Conservation (phyloP, 2,329 filamentous ascomycete genomes). For the Endoconidiophora polonica region DNA sequence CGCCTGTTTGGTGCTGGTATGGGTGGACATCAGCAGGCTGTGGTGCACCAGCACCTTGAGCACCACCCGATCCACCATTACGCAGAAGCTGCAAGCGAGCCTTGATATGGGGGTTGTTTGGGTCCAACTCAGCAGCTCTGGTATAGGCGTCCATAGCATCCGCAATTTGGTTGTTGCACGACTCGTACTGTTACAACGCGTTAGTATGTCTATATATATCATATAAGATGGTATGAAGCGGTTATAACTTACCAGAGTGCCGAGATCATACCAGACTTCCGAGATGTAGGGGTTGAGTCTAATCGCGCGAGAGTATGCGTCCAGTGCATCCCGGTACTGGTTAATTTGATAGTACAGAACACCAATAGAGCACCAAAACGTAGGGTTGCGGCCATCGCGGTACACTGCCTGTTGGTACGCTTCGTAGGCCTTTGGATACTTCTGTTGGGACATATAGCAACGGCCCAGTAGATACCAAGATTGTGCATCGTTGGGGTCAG, state of each 20-base stretch:
- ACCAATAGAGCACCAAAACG: constrained; percentile 98
- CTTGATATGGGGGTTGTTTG: constrained; percentile 88
- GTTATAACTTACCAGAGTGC: constrained; percentile 60
- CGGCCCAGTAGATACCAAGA: constrained; percentile 96
- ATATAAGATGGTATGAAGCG: background rate
- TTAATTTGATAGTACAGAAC: constrained; percentile 99
- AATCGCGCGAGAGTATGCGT: constrained; percentile 94
- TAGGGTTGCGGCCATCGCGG: constrained; percentile 90
- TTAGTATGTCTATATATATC: constrained; percentile 18
- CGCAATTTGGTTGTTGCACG: constrained; percentile 95
- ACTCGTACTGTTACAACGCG: constrained; percentile 51
- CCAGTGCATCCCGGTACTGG: constrained; percentile 92
- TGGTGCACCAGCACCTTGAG: constrained; percentile 52
- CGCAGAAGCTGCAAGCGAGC: constrained; percentile 79
- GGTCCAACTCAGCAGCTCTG: constrained; percentile 84
- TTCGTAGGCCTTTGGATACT: constrained; percentile 96
- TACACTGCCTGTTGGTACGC: constrained; percentile 98
- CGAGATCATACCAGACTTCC: constrained; percentile 97
- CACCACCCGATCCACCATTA: constrained; percentile 57
- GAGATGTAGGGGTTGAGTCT: constrained; percentile 95
- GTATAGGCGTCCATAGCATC: constrained; percentile 94
- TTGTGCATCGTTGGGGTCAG: constrained; percentile 86
- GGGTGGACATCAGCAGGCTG: constrained; percentile 92
- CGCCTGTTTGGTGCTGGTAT: constrained; percentile 74
- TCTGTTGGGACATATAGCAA: constrained; percentile 98